Base-by-base conservation (phyloP, 805 yeast species). In the Teunomyces barrocoloradensis region DNA sequence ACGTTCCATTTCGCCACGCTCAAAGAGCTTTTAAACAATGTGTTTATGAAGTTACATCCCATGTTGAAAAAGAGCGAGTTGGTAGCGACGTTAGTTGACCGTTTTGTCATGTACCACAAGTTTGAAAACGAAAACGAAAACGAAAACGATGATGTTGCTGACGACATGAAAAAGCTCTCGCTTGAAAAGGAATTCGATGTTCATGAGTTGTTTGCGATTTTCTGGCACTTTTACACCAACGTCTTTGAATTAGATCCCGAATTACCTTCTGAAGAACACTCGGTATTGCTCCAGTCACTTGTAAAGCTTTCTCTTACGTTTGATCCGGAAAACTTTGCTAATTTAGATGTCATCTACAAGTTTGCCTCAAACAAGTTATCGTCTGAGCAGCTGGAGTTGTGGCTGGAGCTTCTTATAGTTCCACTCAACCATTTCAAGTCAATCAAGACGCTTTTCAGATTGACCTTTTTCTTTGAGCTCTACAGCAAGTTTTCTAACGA, bases 1-100 rank as follows among this genome's bases (percentile, higher is more conserved):
- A 89, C 87, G 53, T 92, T 86, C 64, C 98, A 94, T 59, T 68
- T 90, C 50, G 75, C 75, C 17, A 88, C 97, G 0, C 71, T 94
- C 55, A 82, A 83, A 45, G 68, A 71, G 28, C 81, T 87, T 53
- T 73, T 94, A 54, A 63, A 62, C 42, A 77, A 76, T 27, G 82
- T 91, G 1, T 78, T 89, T 17, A 66, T 83, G 45, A 76, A 80
- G 47, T 71, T 94, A 50, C 83, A 81, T 59, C 90, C 94, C 1
- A 74, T 78, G 40, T 86, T 89, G n/a, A 77, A 82, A 38, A 75
- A 86, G 46, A 78, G 82, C 37, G 83, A 79, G 47, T 77, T 91
- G 28, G 73, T 91, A 27, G 67, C 81, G 12, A 79, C 91, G 0
- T 73, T 94, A 59, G 81, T 92, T 45, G 84, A 85, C 38, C 77